These are phyloP conservation scores for Kwoniella heveanensis DNA, from an alignment of 768 basidiomycete species.

Conservation along the genomic window DNA sequence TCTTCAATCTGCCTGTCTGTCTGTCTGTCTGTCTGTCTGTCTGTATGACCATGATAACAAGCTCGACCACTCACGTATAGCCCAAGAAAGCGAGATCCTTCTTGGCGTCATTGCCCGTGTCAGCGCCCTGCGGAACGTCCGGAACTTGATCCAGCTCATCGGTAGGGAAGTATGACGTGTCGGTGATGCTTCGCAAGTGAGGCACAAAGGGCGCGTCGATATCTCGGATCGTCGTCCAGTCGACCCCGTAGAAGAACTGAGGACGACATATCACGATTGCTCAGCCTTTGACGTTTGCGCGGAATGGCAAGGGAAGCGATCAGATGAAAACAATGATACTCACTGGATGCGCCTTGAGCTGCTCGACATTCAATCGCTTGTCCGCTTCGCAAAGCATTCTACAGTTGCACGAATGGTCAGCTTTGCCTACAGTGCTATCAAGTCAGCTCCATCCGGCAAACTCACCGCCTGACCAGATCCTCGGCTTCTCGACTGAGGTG, in stretches of 20 bases:
- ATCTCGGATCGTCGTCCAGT: constrained; percentile 81
- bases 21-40: too few species aligned
- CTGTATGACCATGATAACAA: not conserved
- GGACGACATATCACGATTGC: not conserved
- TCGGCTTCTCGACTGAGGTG: constrained; percentile 88
- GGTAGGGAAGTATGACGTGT: constrained; percentile 97
- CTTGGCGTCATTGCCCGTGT: constrained; percentile 52
- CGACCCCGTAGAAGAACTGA: constrained; percentile 69
- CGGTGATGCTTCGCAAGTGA: constrained; percentile 85
- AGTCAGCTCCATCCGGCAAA: not conserved
- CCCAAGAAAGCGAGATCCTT: constrained; percentile 68
- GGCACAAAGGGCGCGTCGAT: constrained; percentile 98
- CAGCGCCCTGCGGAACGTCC: constrained; percentile 60
- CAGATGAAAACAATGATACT: constrained; percentile 55
- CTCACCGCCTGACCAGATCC: constrained; percentile 79
- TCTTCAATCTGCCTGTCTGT: too few species aligned
- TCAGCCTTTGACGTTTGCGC: not conserved
- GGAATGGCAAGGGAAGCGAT: not conserved
- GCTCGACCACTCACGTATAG: constrained; percentile 55
- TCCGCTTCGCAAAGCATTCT: constrained; percentile 78
- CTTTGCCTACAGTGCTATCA: not conserved
- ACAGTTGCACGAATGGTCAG: constrained; percentile 14
- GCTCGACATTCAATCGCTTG: constrained; percentile 73
- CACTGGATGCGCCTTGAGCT: constrained; percentile 88
- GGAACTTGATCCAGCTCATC: constrained; percentile 82